Evolutionary conservation across 352 stramenopile species (phyloP), one percentile per base, ranked within the genome.

Genomic region (Phytopythium chamaehyphon): DNA sequence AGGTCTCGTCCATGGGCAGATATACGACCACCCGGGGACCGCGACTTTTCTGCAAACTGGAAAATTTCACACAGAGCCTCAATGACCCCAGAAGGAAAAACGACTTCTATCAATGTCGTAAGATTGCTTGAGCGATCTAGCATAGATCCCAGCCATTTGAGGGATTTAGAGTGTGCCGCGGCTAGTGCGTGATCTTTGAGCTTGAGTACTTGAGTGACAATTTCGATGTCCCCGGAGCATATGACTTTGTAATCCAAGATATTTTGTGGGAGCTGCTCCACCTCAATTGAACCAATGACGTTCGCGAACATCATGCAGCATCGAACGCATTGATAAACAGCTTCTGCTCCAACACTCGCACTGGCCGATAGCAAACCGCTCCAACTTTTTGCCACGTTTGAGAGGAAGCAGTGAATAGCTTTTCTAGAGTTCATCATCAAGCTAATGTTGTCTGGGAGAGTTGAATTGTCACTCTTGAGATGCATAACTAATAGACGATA

Each of bases 91-190:
- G 78, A 90, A 5, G 66, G 45, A 23, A 73, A 67, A 0, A 88
- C 64, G 47, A 88, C 63, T 47, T 88, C 73, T 7, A 92, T 44
- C 5, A 90, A 56, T 15, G 64, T 59, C 0, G 69, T 78, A 7
- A 92, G 38, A 55, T 85, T 64, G 11, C 58, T 62, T 0, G 82
- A 83, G 16, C 66, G 62, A 66, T 90, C 76, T 3, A 91, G 69
- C 69, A 90, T 88, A 7, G 67, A 79, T 18, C 83, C 83, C 0
- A 93, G 58, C 83, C 83, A 93, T 40, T 93, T 93, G 7, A 93
- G 61, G 0, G 62, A 64, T 52, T 88, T 86, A 0, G 72, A 80
- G 24, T 82, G 71, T 15, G 61, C 68, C 3, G 40, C 57, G 14
- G 57, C 55, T 1, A 83, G 47, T 7, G 59, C 39, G 1, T 51